Percentiles rank a stretch among this genome's conserved stretches.
Conservation (phyloP, 495 filamentous ascomycete genomes). For the Symbiotaphrina buchneri region DNA sequence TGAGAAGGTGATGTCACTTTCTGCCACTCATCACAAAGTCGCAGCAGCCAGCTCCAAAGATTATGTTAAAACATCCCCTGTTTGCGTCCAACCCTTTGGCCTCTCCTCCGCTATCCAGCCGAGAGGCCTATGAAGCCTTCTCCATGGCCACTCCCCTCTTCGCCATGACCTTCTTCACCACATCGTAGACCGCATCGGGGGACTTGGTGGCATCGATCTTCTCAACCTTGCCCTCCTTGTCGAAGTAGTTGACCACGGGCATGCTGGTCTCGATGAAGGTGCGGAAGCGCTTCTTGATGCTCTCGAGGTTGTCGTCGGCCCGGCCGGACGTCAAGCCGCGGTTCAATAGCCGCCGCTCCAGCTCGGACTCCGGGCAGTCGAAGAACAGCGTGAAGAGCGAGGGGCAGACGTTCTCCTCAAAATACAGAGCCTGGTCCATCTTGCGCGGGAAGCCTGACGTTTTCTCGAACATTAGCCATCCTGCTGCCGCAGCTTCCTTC, state of each 20-base stretch:
- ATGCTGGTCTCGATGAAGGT: conserved; percentile 89
- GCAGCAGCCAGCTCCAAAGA: no score
- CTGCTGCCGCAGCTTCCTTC: neutral
- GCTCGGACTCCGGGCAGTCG: conserved; percentile 71
- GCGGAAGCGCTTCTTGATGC: conserved; percentile 84
- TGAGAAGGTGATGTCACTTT: no score
- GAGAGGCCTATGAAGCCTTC: no score
- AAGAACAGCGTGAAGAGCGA: conserved; percentile 73
- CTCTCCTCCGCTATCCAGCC: no score
- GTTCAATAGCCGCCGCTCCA: conserved; percentile 64
- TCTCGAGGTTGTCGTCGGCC: conserved; percentile 83
- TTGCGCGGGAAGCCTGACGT: conserved; percentile 71
- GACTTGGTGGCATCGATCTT: conserved; percentile 42
- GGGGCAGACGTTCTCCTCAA: conserved; percentile 72
- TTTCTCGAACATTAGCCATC: neutral
- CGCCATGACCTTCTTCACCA: conserved; percentile 32
- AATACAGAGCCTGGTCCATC: conserved; percentile 86
- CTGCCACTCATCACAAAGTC: no score
- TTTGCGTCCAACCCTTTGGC: no score
- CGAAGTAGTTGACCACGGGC: conserved; percentile 81
- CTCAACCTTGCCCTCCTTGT: conserved; percentile 54
- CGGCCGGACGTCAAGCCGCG: conserved; percentile 81
- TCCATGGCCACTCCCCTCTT: conserved; percentile 16
- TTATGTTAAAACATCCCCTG: no score
- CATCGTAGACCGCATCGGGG: conserved; percentile 53